A percentile compares a stretch with the other conserved stretches of the same genome.
phyloP scores from a whole-genome alignment of 2,329 filamentous ascomycete genomes.

The Cryphonectria nitschkei region DNA sequence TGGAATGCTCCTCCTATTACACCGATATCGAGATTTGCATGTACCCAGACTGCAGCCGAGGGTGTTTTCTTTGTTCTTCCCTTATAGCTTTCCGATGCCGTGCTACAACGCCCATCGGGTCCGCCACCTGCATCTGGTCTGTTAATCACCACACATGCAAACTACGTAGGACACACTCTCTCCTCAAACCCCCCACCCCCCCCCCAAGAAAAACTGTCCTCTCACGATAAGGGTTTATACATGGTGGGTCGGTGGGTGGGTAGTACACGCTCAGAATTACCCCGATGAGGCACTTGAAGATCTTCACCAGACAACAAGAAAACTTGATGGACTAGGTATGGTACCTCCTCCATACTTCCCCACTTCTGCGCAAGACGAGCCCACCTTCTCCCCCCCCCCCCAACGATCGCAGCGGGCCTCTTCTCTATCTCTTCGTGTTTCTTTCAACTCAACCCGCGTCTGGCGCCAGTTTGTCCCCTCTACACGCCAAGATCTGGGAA shows the following conservation, averaged over 20 bases:
- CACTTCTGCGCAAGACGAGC: background rate
- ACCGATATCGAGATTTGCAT: background rate
- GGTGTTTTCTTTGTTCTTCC: background rate
- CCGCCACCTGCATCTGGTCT: background rate
- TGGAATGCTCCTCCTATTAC: background rate
- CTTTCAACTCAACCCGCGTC: background rate
- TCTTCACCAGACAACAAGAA: no score
- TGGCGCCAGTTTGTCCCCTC: background rate
- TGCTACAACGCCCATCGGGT: background rate
- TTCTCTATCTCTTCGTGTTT: no score
- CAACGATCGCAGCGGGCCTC: background rate
- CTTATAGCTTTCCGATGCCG: background rate
- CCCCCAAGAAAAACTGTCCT: no score
- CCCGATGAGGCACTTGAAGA: no score
- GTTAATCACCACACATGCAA: background rate
- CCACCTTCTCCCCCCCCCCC: no score
- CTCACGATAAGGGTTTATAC: no score
- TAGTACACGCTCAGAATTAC: no score
- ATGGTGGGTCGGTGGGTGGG: no score
- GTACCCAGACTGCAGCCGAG: background rate
- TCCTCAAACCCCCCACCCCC: no score
- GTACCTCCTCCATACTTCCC: background rate
- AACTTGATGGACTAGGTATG: no score
- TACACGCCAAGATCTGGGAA: background rate
- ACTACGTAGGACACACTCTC: background rate